phyloP scores from a whole-genome alignment of 805 yeast genomes.

The Pichia phayaonensis region DNA sequence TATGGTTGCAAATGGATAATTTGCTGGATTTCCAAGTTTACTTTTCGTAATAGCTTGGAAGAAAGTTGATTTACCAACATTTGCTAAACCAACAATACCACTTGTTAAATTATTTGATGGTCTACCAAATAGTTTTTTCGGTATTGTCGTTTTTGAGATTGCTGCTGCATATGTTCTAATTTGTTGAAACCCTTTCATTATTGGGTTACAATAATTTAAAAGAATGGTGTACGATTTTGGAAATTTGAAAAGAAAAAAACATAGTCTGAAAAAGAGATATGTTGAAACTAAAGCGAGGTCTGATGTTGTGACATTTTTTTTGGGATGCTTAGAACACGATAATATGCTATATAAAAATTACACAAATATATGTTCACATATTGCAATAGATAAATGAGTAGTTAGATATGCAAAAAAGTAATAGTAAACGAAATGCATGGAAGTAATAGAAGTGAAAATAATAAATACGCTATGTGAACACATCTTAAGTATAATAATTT shows the following conservation, averaged over 20 bases:
- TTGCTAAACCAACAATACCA: constrained; percentile 57
- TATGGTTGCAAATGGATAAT: constrained; percentile 70
- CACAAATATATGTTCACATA: neutral
- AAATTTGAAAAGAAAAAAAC: neutral
- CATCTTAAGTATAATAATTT: neutral
- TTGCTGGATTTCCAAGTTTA: constrained; percentile 58
- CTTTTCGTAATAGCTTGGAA: constrained; percentile 56
- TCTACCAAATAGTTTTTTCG: constrained; percentile 24
- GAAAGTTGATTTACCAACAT: constrained; percentile 55
- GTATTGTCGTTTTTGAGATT: neutral
- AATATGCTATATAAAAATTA: neutral
- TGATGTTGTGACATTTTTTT: no score
- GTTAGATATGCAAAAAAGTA: neutral
- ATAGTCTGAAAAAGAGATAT: neutral
- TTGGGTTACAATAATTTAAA: neutral
- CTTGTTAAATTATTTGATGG: constrained; percentile 31
- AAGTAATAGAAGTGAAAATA: neutral
- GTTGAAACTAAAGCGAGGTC: neutral
- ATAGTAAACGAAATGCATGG: neutral
- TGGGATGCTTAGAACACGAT: neutral
- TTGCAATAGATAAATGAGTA: neutral
- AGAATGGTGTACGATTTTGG: no score
- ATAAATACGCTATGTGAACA: neutral
- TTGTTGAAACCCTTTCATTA: neutral
- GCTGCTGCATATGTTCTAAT: constrained; percentile 1